A percentile compares a stretch with the other conserved stretches of the same genome.
phyloP scores from a whole-genome alignment of 1,284 basidiomycete genomes.

The Meripilus lineatus region DNA sequence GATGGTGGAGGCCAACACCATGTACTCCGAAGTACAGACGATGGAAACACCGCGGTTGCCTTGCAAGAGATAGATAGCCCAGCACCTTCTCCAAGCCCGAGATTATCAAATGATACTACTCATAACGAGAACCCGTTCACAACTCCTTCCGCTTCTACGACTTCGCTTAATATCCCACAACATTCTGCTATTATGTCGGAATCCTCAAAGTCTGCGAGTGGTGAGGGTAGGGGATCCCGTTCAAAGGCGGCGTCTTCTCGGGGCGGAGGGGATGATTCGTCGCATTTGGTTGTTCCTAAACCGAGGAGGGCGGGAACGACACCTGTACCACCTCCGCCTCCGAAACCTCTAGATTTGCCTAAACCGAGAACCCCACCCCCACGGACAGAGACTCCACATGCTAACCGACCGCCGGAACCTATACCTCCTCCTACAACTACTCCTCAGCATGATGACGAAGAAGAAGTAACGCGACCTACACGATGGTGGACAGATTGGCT shows the following conservation, averaged over 20 bases:
- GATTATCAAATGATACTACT: neutral
- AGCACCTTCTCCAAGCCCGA: slow-evolving; percentile 35
- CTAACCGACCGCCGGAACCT: slow-evolving; percentile 35
- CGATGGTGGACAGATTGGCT: slow-evolving; percentile 83
- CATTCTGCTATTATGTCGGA: slow-evolving; percentile 28
- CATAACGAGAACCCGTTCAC: slow-evolving; percentile 49
- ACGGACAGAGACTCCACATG: slow-evolving; percentile 24
- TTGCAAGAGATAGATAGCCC: slow-evolving; percentile 44
- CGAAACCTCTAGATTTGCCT: slow-evolving; percentile 54
- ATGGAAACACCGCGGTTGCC: slow-evolving; percentile 42
- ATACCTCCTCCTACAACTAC: slow-evolving; percentile 32
- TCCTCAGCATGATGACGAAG: slow-evolving; percentile 17
- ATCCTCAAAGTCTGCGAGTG: slow-evolving; percentile 7
- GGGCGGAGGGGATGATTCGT: too few relatives aligned
- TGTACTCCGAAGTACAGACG: slow-evolving; percentile 38
- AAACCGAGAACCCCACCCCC: slow-evolving; percentile 54
- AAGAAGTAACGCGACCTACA: slow-evolving; percentile 30
- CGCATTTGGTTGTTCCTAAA: too few relatives aligned
- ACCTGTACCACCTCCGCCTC: slow-evolving; percentile 32
- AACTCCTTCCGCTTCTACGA: slow-evolving; percentile 37
- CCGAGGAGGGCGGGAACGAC: too few relatives aligned
- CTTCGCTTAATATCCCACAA: slow-evolving; percentile 42
- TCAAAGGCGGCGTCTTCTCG: neutral
- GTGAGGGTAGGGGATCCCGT: neutral
- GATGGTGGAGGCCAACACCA: slow-evolving; percentile 31